Evolutionary conservation across 176 grass and related monocot species (phyloP).

Genomic region (Ensete glaucum): DNA sequence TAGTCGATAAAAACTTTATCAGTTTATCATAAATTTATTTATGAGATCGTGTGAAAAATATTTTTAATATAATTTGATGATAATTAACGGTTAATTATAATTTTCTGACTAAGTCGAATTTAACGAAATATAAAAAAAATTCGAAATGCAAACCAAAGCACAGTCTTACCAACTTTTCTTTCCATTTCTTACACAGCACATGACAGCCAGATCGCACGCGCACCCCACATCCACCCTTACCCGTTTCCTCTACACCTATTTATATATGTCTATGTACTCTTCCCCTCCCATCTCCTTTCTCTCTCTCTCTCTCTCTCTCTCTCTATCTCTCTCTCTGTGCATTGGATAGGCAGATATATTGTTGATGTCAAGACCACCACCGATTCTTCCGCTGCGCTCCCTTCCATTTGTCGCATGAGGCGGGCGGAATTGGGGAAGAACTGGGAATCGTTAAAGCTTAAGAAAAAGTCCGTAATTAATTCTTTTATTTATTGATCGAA

Average conservation of each 20-base stretch:
- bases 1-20: no score
- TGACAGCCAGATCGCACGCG: not conserved
- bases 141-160: not conserved
- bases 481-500: conserved; percentile 14
- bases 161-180: not conserved
- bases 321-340: not conserved
- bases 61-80: no score
- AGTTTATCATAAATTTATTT: no score
- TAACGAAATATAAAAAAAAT: not conserved
- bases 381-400: not conserved
- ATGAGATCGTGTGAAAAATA: no score
- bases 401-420: not conserved
- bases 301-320: not conserved
- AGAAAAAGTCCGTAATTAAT: conserved; percentile 19
- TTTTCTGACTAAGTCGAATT: not conserved
- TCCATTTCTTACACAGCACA: not conserved
- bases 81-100: no score
- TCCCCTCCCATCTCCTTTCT: not conserved
- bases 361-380: conserved; percentile 2
- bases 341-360: not conserved
- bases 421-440: conserved; percentile 25
- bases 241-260: not conserved
- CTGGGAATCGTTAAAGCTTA: conserved; percentile 29
- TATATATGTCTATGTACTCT: not conserved
- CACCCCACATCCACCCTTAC: not conserved